Conservation (phyloP, 495 filamentous ascomycete species). For the Podospora bellae-mahoneyi region DNA sequence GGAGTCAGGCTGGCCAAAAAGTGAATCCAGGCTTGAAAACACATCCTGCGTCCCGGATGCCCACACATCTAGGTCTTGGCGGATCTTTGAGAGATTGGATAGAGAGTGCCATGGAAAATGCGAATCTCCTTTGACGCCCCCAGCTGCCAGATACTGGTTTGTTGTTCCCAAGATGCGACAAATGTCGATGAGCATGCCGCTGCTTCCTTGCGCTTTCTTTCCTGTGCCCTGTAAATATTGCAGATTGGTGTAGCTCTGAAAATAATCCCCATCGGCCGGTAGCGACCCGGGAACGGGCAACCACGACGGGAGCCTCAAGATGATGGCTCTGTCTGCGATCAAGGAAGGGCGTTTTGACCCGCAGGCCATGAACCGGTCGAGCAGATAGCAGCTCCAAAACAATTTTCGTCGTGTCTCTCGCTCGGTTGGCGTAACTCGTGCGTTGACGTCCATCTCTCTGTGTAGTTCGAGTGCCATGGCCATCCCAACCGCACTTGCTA, state of each 20-base stretch:
- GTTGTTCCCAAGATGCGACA: slow-evolving; percentile 77
- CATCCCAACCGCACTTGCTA: slow-evolving; percentile 78
- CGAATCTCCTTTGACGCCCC: slow-evolving; percentile 81
- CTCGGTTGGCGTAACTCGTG: slow-evolving; percentile 57
- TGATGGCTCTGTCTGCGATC: slow-evolving; percentile 68
- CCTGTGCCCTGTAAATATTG: slow-evolving; percentile 62
- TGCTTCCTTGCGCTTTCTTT: slow-evolving; percentile 65
- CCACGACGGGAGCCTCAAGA: slow-evolving; percentile 69
- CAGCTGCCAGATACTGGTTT: slow-evolving; percentile 76
- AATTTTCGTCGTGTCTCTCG: slow-evolving; percentile 69
- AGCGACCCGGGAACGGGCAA: slow-evolving; percentile 51
- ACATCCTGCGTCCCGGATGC: slow-evolving; percentile 75
- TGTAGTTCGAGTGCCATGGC: slow-evolving; percentile 73
- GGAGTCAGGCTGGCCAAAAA: slow-evolving; percentile 75
- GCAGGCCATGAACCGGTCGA: slow-evolving; percentile 74
- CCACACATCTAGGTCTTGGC: slow-evolving; percentile 81
- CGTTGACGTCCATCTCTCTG: slow-evolving; percentile 59
- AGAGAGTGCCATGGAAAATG: slow-evolving; percentile 86
- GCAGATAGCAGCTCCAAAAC: slow-evolving; percentile 82
- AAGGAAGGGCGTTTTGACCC: slow-evolving; percentile 75
- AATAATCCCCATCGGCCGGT: slow-evolving; percentile 68
- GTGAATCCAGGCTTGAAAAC: slow-evolving; percentile 66
- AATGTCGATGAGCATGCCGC: slow-evolving; percentile 75
- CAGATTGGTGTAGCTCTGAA: slow-evolving; percentile 68
- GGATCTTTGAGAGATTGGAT: slow-evolving; percentile 79